Evolutionary conservation across 2,329 filamentous ascomycete species (phyloP), one percentile per base, ranked within the genome.

Genomic region (Cladosporium sp.): DNA sequence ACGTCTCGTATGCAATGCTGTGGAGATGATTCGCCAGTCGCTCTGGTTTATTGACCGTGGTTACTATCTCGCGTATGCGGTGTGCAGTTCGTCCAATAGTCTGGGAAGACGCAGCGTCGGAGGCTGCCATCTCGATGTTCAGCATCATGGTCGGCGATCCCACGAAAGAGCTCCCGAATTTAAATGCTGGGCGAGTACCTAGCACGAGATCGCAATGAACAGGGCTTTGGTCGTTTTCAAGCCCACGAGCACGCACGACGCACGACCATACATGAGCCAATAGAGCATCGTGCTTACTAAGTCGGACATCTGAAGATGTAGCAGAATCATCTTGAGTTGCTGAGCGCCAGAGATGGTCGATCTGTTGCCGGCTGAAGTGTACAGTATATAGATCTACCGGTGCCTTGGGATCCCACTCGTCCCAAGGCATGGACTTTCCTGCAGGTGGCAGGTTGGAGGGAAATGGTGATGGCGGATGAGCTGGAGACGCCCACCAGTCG

Each of bases 261-360:
- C 64, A 61, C n/a, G 64, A 65, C 64, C 64, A 65, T 57, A 65
- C 60, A 8, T 65, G 64, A 12, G 64, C 64, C n/a, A 65, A 38
- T 5, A 65, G 30, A 11, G 64, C 64, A 26, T 65, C 64, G 34
- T 65, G 64, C 30, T 65, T 65, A 57, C 64, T 65, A 28, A 65
- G 52, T 34, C 24, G 34, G 3, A 65, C 2, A 36, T 28, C 5
- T 21, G n/a, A 41, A n/a, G 57, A 52, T 8, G 21, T 14, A 18
- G 32, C 8, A 34, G 12, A 41, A 32, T 4, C 38, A 15, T 51
- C 41, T 10, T 60, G 24, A 18, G 36, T 38, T 24, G 44, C 41
- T 32, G 21, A 38, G 2, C 54, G 64, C 64, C 64, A 65, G 5
- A 65, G 47, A 7, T 30, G 32, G 28, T 65, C 64, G 32, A 65